These are phyloP conservation scores for Mortierella sp. DNA, from an alignment of 371 early-diverging fungal genomes.

Conservation along the genomic window DNA sequence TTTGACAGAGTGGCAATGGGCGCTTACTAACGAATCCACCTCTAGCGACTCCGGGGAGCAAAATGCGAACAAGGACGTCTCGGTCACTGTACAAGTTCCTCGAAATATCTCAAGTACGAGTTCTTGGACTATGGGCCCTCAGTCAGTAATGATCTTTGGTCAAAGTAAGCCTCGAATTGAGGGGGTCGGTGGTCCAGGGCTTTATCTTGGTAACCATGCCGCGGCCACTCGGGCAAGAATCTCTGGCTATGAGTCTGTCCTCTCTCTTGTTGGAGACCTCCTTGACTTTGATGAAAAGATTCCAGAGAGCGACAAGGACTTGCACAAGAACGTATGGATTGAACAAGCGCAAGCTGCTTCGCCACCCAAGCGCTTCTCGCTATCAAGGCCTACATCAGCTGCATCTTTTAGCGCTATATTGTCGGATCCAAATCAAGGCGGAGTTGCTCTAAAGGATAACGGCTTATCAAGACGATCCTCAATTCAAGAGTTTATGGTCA, in stretches of 20 bases:
- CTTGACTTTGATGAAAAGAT: slow-evolving; percentile 52
- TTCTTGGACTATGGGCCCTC: slow-evolving; percentile 52
- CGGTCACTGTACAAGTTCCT: slow-evolving; percentile 38
- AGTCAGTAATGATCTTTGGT: slow-evolving; percentile 47
- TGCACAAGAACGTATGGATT: slow-evolving; percentile 41
- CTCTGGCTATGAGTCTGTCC: slow-evolving; percentile 49
- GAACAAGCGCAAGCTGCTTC: slow-evolving; percentile 25
- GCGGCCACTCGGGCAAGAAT: slow-evolving; percentile 49
- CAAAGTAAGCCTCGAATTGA: slow-evolving; percentile 29
- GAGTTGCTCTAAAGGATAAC: background rate
- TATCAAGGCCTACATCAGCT: slow-evolving; percentile 31
- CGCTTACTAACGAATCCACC: background rate
- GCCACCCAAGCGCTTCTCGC: slow-evolving; percentile 12
- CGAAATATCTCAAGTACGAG: slow-evolving; percentile 27
- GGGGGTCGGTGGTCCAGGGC: slow-evolving; percentile 43
- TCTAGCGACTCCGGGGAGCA: background rate
- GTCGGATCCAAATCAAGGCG: background rate
- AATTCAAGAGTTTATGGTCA: slow-evolving; percentile 33
- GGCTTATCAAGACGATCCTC: slow-evolving; percentile 24
- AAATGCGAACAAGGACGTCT: slow-evolving; percentile 24
- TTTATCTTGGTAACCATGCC: slow-evolving; percentile 53
- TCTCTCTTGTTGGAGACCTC: slow-evolving; percentile 42
- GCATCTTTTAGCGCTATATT: background rate
- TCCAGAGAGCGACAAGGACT: slow-evolving; percentile 39
- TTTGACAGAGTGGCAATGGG: slow-evolving; percentile 45